These are phyloP conservation scores for Penstemon newberryi DNA, from an alignment of 257 asterid species.

Conservation along the genomic window DNA sequence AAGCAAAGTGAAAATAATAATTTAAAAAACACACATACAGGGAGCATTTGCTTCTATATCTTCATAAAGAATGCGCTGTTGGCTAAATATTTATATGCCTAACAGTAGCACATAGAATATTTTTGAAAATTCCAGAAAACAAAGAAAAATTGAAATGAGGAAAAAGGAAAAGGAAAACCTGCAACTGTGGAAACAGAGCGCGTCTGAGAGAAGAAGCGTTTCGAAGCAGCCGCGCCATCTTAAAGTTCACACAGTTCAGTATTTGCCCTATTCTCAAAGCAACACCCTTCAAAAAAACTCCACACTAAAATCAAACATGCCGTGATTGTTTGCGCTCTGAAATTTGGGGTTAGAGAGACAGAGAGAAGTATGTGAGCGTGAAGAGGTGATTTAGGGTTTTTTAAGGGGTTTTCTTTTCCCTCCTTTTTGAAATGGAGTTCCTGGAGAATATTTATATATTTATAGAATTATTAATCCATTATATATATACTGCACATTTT, in stretches of 20 bases:
- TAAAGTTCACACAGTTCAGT: conserved; percentile 19
- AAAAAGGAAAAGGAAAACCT: conserved; percentile 25
- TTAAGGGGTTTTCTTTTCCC: too few species aligned
- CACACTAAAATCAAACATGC: too few species aligned
- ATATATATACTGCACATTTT: too few species aligned
- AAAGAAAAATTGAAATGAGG: background rate
- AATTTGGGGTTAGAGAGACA: too few species aligned
- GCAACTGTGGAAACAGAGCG: conserved; percentile 41
- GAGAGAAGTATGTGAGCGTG: too few species aligned
- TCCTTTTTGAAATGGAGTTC: too few species aligned
- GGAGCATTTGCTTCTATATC: background rate
- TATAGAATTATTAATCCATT: too few species aligned
- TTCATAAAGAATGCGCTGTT: background rate
- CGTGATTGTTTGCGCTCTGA: too few species aligned
- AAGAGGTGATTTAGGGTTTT: too few species aligned
- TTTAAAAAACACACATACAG: background rate
- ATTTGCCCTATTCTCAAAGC: conserved; percentile 20
- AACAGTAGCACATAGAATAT: background rate
- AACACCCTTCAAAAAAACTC: conserved; percentile 12
- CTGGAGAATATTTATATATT: too few species aligned
- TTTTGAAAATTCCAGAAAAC: background rate
- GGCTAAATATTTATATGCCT: background rate
- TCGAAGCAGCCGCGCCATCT: conserved; percentile 67
- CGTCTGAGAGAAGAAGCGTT: conserved; percentile 46
- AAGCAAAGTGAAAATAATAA: background rate